Base-by-base conservation (phyloP, 371 early-diverging fungal genomes). In the Actinomucor elegans region DNA sequence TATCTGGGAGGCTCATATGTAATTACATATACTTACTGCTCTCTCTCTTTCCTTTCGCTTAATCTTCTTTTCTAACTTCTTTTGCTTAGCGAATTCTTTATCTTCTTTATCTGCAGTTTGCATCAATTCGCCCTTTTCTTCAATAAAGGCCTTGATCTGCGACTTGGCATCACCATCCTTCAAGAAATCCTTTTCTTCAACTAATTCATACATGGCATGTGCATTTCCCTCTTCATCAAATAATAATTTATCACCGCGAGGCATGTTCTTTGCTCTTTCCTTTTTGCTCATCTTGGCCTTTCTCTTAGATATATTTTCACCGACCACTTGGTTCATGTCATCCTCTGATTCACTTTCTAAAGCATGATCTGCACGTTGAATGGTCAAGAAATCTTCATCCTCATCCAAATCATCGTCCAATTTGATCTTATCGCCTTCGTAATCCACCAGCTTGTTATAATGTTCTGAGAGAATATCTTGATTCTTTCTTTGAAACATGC, bases 211-310 rank as follows among this genome's bases (percentile, higher is more conserved):
- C 11, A 86, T 52, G 57, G 82, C 79, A 48, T 88, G 83, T 10
- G 90, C 89, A 21, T 85, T 82, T 46, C 98, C 98, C 6, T 95
- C 94, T 45, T 96, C 97, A 75, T 96, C 95, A 71, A 96, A 97
- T 41, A 93, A 61, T 15, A 92, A 26, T 66, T 88, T 88, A 46
- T 89, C 80, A 56, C 85, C 84, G 58, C 79, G 82, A 40, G 86
- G 75, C 42, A 73, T 64, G 31, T 78, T 80, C 70, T 91, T 88
- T 64, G 88, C 75, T 37, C 76, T 67, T 49, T 89, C 85, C 62
- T 88, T 82, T 71, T 93, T 93, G 26, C 79, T 69, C 69, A 83
- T 84, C 49, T 79, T 75, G 18, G 79, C 55, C 66, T 90, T 81
- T 38, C 87, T 64, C 73, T 91, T 93, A 43, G 88, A 85, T 70